Conservation (phyloP, 768 basidiomycete species). For the Tremella yokohamensis region DNA sequence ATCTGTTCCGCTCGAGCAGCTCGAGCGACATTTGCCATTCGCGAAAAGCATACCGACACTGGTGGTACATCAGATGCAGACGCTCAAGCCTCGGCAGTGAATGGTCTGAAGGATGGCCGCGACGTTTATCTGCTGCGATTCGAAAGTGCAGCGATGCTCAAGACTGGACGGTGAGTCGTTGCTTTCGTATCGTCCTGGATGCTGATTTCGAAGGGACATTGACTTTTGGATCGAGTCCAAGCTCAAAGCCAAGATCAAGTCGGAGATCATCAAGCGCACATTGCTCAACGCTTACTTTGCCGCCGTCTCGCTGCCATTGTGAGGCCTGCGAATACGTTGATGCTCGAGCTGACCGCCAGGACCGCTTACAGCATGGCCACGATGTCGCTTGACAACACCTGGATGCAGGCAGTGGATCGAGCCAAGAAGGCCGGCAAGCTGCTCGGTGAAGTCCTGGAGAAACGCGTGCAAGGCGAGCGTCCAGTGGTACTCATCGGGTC, state of each 20-base stretch:
- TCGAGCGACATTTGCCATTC: background rate
- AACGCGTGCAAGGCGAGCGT: constrained; percentile 54
- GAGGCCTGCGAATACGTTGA: constrained; percentile 3
- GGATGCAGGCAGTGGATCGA: constrained; percentile 52
- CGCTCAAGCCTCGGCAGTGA: background rate
- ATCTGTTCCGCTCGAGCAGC: constrained; percentile 27
- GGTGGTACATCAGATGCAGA: background rate
- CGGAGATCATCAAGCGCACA: constrained; percentile 55
- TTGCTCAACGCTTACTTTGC: constrained; percentile 53
- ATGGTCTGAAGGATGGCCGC: constrained; percentile 40
- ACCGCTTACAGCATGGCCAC: constrained; percentile 49
- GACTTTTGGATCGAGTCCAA: constrained; percentile 43
- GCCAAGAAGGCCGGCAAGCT: constrained; percentile 54
- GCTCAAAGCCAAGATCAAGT: constrained; percentile 46
- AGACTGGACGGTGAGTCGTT: constrained; percentile 29
- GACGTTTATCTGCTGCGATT: constrained; percentile 53
- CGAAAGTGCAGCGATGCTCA: constrained; percentile 47
- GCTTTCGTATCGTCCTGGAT: constrained; percentile 4
- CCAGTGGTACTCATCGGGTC: constrained; percentile 55
- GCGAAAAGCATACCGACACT: constrained; percentile 3
- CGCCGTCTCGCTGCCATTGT: constrained; percentile 48
- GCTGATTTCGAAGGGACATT: constrained; percentile 24
- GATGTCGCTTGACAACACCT: constrained; percentile 49
- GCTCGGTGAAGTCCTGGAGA: constrained; percentile 55
- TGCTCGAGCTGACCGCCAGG: background rate